Evolutionary conservation across 2,329 filamentous ascomycete species (phyloP).

Genomic region (Fusarium liriodendri): DNA sequence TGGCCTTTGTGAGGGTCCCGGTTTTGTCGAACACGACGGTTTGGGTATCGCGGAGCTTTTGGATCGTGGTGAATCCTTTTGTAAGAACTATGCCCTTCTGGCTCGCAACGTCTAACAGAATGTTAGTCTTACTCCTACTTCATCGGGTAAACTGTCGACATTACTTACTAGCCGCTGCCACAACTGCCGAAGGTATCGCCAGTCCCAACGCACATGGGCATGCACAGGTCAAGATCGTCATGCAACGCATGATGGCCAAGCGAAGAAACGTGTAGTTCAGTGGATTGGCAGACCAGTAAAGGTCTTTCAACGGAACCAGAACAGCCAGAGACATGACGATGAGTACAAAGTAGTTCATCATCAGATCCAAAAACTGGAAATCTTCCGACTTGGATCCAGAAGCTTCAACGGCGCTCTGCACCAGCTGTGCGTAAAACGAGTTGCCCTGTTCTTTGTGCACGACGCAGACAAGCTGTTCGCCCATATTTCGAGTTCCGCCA

Average conservation of each 20-base stretch:
- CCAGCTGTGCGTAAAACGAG: slow-evolving; percentile 10
- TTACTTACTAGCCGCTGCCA: slow-evolving; percentile 2
- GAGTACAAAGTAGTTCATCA: slow-evolving; percentile 1
- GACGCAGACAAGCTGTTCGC: not conserved
- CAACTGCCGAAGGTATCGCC: slow-evolving; percentile 4
- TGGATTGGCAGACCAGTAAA: not conserved
- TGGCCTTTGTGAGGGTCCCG: slow-evolving; percentile 8
- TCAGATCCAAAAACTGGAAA: not conserved
- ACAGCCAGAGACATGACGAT: not conserved
- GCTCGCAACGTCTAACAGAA: not conserved
- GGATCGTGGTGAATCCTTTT: not conserved
- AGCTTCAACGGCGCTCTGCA: not conserved
- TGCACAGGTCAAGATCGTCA: slow-evolving; percentile 8
- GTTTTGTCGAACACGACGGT: slow-evolving; percentile 13
- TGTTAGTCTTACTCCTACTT: no score
- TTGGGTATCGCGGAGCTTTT: not conserved
- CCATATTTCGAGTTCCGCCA: slow-evolving; percentile 9
- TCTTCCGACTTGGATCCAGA: not conserved
- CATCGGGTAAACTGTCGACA: no score
- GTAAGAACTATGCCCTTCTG: slow-evolving; percentile 5
- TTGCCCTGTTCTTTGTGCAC: slow-evolving; percentile 6
- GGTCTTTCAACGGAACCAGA: not conserved
- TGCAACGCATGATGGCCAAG: not conserved
- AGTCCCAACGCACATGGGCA: slow-evolving; percentile 10
- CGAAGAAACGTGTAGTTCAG: not conserved